Evolutionary conservation across 495 filamentous ascomycete species (phyloP).

Genomic region (Parachaetomium inaequale): DNA sequence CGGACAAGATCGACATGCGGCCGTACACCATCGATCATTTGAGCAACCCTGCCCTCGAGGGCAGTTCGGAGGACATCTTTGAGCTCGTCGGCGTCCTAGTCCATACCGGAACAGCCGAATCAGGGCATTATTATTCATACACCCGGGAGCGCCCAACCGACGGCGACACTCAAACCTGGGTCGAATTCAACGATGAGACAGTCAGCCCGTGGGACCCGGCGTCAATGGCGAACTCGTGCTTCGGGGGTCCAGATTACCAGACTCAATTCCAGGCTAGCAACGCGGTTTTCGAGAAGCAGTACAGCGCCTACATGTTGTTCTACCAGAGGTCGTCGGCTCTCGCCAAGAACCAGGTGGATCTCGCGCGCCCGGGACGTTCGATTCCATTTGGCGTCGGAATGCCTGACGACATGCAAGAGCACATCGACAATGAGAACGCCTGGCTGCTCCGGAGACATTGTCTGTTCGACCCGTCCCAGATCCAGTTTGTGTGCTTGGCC

Average conservation of each 20-base stretch:
- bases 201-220: conserved; percentile 71
- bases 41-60: conserved; percentile 57
- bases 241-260: conserved; percentile 66
- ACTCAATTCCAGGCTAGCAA: conserved; percentile 43
- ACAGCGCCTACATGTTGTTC: conserved; percentile 96
- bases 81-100: conserved; percentile 90
- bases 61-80: conserved; percentile 66
- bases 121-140: conserved; percentile 96
- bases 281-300: conserved; percentile 59
- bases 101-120: conserved; percentile 88
- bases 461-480: conserved; percentile 71
- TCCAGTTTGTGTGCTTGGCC: conserved; percentile 60
- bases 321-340: conserved; percentile 78
- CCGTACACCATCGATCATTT: conserved; percentile 85
- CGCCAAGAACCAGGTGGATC: conserved; percentile 44
- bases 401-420: conserved; percentile 51
- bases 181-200: conserved; percentile 89
- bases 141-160: conserved; percentile 71
- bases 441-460: conserved; percentile 71
- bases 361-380: conserved; percentile 29
- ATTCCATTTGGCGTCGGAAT: conserved; percentile 57
- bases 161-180: conserved; percentile 57
- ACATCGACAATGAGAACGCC: conserved; percentile 70
- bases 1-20: conserved; percentile 77
- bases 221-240: conserved; percentile 70